Conservation (phyloP, 148 eudicot genomes). For the Chenopodium suecicum region DNA sequence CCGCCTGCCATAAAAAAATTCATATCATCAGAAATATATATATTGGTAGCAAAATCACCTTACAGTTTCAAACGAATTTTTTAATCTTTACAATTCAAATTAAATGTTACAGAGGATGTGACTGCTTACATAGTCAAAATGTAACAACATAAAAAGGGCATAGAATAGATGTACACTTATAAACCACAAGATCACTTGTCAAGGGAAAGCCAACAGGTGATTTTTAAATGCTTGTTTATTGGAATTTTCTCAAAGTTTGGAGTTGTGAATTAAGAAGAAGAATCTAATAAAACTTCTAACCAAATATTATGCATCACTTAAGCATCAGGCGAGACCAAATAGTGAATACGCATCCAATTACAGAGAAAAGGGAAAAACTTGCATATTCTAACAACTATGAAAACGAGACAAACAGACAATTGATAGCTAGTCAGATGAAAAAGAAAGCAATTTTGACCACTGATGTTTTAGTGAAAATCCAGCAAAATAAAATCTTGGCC, state of each 20-base stretch:
- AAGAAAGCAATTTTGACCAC: background rate
- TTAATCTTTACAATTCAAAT: too few species aligned
- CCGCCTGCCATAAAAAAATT: constrained; percentile 48
- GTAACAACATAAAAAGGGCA: background rate
- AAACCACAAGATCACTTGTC: background rate
- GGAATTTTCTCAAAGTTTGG: too few species aligned
- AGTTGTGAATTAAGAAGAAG: background rate
- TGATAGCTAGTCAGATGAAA: background rate
- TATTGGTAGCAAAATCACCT: background rate
- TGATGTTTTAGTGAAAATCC: background rate
- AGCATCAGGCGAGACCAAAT: background rate
- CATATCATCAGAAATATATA: background rate
- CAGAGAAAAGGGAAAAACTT: background rate
- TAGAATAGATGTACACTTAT: background rate
- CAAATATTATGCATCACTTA: background rate
- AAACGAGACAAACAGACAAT: background rate
- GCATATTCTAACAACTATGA: background rate
- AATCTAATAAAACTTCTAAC: background rate
- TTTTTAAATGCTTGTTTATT: too few species aligned
- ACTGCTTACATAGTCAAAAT: background rate
- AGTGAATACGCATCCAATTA: background rate
- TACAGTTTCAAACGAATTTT: background rate
- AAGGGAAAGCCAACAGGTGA: too few species aligned
- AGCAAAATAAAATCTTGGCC: background rate
- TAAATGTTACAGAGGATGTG: too few species aligned